Conservation (phyloP, 768 basidiomycete genomes). For the Pisolithus microcarpus region DNA sequence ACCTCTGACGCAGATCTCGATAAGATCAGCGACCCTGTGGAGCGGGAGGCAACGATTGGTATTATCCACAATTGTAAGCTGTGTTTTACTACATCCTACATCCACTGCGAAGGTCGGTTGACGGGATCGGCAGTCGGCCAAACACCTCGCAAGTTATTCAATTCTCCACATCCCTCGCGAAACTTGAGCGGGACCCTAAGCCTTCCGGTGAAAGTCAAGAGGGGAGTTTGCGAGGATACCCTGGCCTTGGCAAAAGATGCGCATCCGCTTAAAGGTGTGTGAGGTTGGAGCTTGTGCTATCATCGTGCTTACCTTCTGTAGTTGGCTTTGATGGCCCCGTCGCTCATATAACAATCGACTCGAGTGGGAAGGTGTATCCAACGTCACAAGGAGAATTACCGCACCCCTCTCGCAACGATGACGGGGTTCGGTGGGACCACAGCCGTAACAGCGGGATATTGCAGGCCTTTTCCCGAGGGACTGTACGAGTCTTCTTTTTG, state of each 20-base stretch:
- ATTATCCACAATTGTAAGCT: conserved; percentile 87
- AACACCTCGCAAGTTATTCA: conserved; percentile 84
- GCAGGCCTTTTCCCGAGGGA: conserved; percentile 55
- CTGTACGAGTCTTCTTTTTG: conserved; percentile 31
- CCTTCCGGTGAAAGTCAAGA: conserved; percentile 61
- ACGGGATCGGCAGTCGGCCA: conserved; percentile 60
- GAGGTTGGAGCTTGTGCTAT: neutral
- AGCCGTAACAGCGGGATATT: conserved; percentile 40
- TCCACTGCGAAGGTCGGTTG: neutral
- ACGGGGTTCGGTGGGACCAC: conserved; percentile 63
- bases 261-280: conserved; percentile 50
- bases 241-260: conserved; percentile 55
- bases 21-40: conserved; percentile 74
- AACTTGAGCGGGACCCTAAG: conserved; percentile 64
- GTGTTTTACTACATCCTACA: conserved; percentile 1
- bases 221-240: conserved; percentile 82
- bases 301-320: conserved; percentile 16
- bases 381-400: conserved; percentile 51
- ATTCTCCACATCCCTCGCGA: conserved; percentile 64
- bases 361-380: conserved; percentile 41
- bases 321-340: conserved; percentile 35
- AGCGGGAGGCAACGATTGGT: conserved; percentile 87
- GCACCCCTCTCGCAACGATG: conserved; percentile 55
- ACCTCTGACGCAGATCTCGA: conserved; percentile 60
- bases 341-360: conserved; percentile 46